Evolutionary conservation across 208 protist species (phyloP).

Genomic region (Leptomonas seymouri): DNA sequence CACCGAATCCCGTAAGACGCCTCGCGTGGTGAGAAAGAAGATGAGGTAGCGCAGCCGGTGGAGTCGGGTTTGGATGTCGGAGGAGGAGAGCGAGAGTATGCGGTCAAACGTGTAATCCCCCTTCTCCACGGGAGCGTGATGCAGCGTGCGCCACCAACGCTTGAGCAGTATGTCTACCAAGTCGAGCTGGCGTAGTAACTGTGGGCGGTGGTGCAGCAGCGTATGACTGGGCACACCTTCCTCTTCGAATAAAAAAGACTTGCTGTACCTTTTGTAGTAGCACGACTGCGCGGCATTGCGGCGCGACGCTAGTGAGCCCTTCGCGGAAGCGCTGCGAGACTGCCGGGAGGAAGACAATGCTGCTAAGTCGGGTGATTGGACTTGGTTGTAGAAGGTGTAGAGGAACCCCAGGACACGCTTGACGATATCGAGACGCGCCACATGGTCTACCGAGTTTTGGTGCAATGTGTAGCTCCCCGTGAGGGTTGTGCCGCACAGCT

Average conservation of each 20-base stretch:
- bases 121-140: slow-evolving; percentile 1
- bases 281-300: not conserved
- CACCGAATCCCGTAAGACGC: slow-evolving; percentile 28
- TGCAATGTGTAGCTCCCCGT: slow-evolving; percentile 45
- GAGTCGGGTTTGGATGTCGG: slow-evolving; percentile 14
- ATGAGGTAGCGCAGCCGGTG: slow-evolving; percentile 48
- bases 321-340: not conserved
- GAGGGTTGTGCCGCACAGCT: slow-evolving; percentile 41
- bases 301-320: not conserved
- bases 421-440: slow-evolving; percentile 57
- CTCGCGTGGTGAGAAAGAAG: slow-evolving; percentile 28
- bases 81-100: slow-evolving; percentile 28
- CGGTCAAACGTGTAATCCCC: slow-evolving; percentile 30
- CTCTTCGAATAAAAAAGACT: slow-evolving; percentile 26
- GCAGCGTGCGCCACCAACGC: slow-evolving; percentile 57
- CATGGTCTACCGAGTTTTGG: slow-evolving; percentile 43
- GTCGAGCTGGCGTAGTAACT: slow-evolving; percentile 25
- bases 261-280: slow-evolving; percentile 7
- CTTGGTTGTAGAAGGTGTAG: slow-evolving; percentile 35
- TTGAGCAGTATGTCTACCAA: slow-evolving; percentile 37
- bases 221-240: slow-evolving; percentile 14
- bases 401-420: slow-evolving; percentile 48
- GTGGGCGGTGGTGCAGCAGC: slow-evolving; percentile 12
- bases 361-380: not conserved
- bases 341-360: not conserved